Conservation (phyloP, 1,139 yeast species). For the Lodderomyces orthopsilosis region DNA sequence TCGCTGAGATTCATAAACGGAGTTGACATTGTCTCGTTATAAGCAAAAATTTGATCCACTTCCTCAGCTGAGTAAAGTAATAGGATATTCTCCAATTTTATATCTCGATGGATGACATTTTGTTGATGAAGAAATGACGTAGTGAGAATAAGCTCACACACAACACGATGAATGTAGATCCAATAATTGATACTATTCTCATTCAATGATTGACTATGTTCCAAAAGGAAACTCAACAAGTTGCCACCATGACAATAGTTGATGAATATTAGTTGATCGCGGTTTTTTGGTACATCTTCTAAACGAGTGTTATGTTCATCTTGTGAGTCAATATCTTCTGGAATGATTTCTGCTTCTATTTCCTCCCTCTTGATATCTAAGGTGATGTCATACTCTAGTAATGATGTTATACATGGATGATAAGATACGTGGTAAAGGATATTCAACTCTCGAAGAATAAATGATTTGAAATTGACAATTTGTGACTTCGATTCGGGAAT, state of each 20-base stretch:
- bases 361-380: slow-evolving; percentile 22
- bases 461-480: slow-evolving; percentile 53
- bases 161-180: slow-evolving; percentile 54
- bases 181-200: slow-evolving; percentile 31
- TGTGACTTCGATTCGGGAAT: slow-evolving; percentile 31
- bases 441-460: slow-evolving; percentile 71
- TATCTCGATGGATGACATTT: slow-evolving; percentile 78
- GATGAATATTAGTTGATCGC: slow-evolving; percentile 56
- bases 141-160: slow-evolving; percentile 67
- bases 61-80: slow-evolving; percentile 34
- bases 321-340: slow-evolving; percentile 11
- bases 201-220: slow-evolving; percentile 15
- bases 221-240: slow-evolving; percentile 59
- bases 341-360: slow-evolving; percentile 15
- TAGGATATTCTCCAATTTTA: slow-evolving; percentile 79
- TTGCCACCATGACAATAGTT: slow-evolving; percentile 87
- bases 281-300: slow-evolving; percentile 10
- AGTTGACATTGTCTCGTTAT: slow-evolving; percentile 11
- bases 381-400: slow-evolving; percentile 32
- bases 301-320: slow-evolving; percentile 8
- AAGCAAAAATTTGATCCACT: slow-evolving; percentile 11
- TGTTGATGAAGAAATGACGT: slow-evolving; percentile 69
- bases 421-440: slow-evolving; percentile 50
- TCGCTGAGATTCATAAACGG: slow-evolving; percentile 68
- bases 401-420: slow-evolving; percentile 43